phyloP scores from a whole-genome alignment of 225 moss, liverwort and hornwort genomes.

The Bryoerythrophyllum caledonicum region DNA sequence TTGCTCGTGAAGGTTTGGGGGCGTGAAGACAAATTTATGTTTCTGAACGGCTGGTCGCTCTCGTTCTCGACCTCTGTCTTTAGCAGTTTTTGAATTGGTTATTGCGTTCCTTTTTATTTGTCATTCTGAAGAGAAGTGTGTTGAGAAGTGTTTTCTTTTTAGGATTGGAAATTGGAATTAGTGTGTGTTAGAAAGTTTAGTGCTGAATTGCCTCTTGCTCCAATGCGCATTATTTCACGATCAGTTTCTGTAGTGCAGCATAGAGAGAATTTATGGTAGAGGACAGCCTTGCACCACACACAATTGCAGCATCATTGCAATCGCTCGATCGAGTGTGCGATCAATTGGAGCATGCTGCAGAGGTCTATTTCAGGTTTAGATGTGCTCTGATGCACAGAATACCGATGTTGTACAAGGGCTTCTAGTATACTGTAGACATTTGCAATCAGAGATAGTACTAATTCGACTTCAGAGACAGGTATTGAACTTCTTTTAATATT shows the following conservation, averaged over 20 bases:
- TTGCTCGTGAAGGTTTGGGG: neutral
- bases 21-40: slow-evolving; percentile 8
- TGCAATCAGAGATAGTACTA: slow-evolving; percentile 8
- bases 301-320: neutral
- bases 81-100: slow-evolving; percentile 7
- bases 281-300: too few relatives aligned
- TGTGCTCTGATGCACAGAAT: slow-evolving; percentile 11
- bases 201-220: neutral
- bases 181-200: slow-evolving; percentile 9
- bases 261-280: slow-evolving; percentile 5
- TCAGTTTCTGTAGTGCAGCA: slow-evolving; percentile 1
- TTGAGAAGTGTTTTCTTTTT: neutral
- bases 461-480: neutral
- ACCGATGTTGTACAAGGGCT: slow-evolving; percentile 12
- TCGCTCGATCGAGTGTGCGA: neutral
- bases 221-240: slow-evolving; percentile 1
- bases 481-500: neutral
- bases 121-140: too few relatives aligned
- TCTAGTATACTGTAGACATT: slow-evolving; percentile 8
- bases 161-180: too few relatives aligned
- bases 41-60: neutral
- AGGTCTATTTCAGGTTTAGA: slow-evolving; percentile 4
- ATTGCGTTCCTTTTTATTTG: neutral
- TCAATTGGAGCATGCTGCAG: neutral
- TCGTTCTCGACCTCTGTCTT: neutral